Conservation (phyloP, 140 eudicot species). For the Senecio squalidus region DNA sequence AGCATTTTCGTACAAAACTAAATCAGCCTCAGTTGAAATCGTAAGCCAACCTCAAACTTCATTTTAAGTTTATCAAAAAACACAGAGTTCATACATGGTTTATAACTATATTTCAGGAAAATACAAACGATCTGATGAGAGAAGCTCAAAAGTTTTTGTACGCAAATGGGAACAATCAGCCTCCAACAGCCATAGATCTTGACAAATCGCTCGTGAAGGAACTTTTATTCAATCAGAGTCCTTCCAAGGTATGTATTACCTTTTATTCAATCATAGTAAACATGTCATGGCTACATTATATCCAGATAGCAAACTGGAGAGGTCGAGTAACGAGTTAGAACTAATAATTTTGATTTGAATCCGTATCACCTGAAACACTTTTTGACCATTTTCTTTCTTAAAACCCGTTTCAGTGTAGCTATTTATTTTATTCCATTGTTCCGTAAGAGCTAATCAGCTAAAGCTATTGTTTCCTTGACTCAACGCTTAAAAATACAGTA, state of each 20-base stretch:
- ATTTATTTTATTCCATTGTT: too few relatives aligned
- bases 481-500: neutral
- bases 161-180: constrained; percentile 65
- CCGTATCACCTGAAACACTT: neutral
- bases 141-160: constrained; percentile 73
- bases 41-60: neutral
- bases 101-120: constrained; percentile 42
- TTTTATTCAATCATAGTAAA: neutral
- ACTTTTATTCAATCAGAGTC: constrained; percentile 82
- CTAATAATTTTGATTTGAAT: too few relatives aligned
- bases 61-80: neutral
- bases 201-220: constrained; percentile 79
- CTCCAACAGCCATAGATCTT: constrained; percentile 92
- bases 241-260: constrained; percentile 59
- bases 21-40: neutral
- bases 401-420: too few relatives aligned
- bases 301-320: neutral
- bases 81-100: neutral
- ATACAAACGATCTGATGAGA: constrained; percentile 63
- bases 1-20: too few relatives aligned
- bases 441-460: neutral
- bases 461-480: neutral
- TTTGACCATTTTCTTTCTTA: too few relatives aligned
- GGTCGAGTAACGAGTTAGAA: neutral
- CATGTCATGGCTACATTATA: neutral